Evolutionary conservation across 345 rosid genomes (phyloP), one percentile per base, ranked within the genome.

Genomic region (Eucalyptus sp.): DNA sequence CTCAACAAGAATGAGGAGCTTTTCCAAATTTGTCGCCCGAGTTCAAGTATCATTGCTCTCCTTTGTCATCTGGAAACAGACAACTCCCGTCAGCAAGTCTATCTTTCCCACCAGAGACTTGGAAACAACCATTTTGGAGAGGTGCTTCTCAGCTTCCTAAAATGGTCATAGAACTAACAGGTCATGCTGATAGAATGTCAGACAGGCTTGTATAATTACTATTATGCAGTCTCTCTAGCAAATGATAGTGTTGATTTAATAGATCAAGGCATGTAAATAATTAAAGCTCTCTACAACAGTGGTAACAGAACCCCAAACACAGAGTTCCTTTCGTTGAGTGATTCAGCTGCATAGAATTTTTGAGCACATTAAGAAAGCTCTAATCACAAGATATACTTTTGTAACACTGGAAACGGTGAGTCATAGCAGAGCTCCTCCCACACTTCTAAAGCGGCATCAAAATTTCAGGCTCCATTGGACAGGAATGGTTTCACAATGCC

Each of bases 1-100:
- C 92, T 95, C 97, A 25, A 98, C 98, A 56, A 96, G 99, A 93
- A 97, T 98, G 60, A 98, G 95, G 90, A 98, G 94, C 92, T 94
- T 97, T 95, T 98, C 99, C 95, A 98, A 91, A 91, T 95, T 95
- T 91, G 89, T 91, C 24, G 99, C 92, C 99, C 98, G 95, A 94
- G 90, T 97, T 96, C n/a, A 98, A 97, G 87, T 93, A 92, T 96
- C 99, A 86, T 96, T 97, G 94, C 97, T 94, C 91, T 97, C 99
- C 93, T 95, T 92, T 2, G 93, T 93, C 22, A 89, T 90, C 92
- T 97, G 96, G 96, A 98, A 97, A 89, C 95, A 93, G 87, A 95
- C 95, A 79, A 96, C 89, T 90, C 96, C 96, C 91, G 87, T 85
- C 37, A 97, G 99, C 91, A 98, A 92, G 92, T 98, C 98, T 80